Base-by-base conservation (phyloP, 371 early-diverging fungal genomes). In the Batrachochytrium dendrobatidis region DNA sequence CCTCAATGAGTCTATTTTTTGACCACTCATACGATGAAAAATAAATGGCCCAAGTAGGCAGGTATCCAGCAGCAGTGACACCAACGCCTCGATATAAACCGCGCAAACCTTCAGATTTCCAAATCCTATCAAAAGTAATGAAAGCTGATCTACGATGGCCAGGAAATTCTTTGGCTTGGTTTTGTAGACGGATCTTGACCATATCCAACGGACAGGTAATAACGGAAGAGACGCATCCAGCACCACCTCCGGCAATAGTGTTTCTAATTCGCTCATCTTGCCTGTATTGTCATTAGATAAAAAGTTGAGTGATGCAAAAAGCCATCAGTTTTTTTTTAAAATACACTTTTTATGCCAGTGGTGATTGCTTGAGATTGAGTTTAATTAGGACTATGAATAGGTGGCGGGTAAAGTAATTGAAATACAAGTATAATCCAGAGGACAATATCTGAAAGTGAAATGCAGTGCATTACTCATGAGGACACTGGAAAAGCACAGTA, bases 31-130 rank as follows among this genome's bases (percentile, higher is more conserved):
- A 92, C 0, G 79, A 80, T 0, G 83, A 78, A 71, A 94, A 92
- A 73, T 92, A 94, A 34, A 94, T 88, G 24, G 88, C 90, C 92
- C 92, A 93, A 15, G 89, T 89, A 20, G 93, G 91, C 54, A 94
- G 61, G 65, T 93, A 94, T 6, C 91, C 94, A 51, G 89, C 75
- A 50, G 92, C 79, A 22, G 93, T 92, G 1, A 91, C 89, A 28
- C 86, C 84, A 33, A 97, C 73, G 0, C 97, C 97, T 34, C 91
- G 80, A 74, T 94, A 97, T 35, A 93, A 71, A 20, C 95, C 95
- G 24, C 85, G 82, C 29, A 92, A 62, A 17, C 95, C 92, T 68
- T 95, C 95, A 65, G 89, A 88, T 17, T 63, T 57, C 80, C 83
- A 86, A 53, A 96, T 94, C 59, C 82, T 73, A 4, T 20, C 46